Base-by-base conservation (phyloP, 2,329 filamentous ascomycete genomes). In the Cytospora leucostoma region DNA sequence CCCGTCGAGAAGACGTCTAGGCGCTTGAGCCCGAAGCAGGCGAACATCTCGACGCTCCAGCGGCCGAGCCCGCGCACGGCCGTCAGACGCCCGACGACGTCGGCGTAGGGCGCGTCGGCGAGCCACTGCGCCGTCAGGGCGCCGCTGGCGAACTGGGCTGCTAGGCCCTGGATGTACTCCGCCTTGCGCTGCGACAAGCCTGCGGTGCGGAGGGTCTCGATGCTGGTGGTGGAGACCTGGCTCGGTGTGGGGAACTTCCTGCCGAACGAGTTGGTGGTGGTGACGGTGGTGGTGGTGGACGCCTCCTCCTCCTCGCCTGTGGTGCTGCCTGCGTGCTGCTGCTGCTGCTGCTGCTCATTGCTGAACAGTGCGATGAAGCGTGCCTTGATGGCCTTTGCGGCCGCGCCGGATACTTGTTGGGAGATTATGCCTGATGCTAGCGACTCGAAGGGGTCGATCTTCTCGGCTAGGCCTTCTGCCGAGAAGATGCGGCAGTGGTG, bases 1-100 rank as follows among this genome's bases (percentile, higher is more conserved):
- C 95, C 94, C 1, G 92, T 89, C 27, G 89, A 92, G 74, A 98
- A 97, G 27, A 99, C 91, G 77, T 99, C 94, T 82, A 93, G 89
- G 13, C 93, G 83, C 82, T 97, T 98, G 49, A 99, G 80, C n/a
- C 87, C 91, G 76, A 99, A 98, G 76, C 91, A 92, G 56, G 93
- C 92, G 80, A 99, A 99, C 95, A 99, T 98, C 80, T 97, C 93
- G 15, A 96, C 93, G 55, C 89, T 93, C 95, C 95, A 98, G 60
- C 83, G 84, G 0, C 95, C 95, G 56, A 98, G 78, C 0, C 95
- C 95, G 11, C 94, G 84, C 6, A 99, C 93, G 1, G 93, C 91
- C 55, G 90, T 92, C 55, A 99, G 81, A 74, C 85, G 89, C 75
- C 90, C 85, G 67, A 97, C 81, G 8, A 99, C 84, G 69, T 96